A percentile compares a stretch with the other conserved stretches of the same genome.
phyloP scores from a whole-genome alignment of 495 filamentous ascomycete genomes.

The Lophiostoma macrostomum region DNA sequence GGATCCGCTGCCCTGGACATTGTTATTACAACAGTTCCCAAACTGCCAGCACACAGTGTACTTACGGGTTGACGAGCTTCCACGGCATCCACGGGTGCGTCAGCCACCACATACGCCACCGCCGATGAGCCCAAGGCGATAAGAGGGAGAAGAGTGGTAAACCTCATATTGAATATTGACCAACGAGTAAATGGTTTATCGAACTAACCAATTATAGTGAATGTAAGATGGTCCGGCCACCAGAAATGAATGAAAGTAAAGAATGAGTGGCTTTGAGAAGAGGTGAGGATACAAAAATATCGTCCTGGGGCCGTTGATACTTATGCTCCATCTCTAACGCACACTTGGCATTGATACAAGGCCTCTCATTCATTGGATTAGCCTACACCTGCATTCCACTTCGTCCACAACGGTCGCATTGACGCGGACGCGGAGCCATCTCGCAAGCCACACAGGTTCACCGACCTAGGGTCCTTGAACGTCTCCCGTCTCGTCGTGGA shows the following conservation, averaged over 20 bases:
- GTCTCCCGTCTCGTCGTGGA: no score
- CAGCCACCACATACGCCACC: conserved; percentile 18
- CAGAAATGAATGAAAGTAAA: conserved; percentile 18
- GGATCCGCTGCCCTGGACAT: conserved; percentile 7
- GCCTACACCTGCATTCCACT: no score
- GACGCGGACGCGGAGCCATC: conserved; percentile 8
- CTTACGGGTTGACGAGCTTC: conserved; percentile 18
- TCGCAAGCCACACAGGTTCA: no score
- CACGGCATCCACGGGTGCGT: conserved; percentile 8
- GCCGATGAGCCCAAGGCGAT: conserved; percentile 15
- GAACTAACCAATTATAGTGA: conserved; percentile 1
- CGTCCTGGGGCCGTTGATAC: no score
- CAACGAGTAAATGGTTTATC: background rate
- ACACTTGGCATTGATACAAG: no score
- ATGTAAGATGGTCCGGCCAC: conserved; percentile 19
- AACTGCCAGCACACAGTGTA: background rate
- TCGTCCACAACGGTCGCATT: no score
- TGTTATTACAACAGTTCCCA: background rate
- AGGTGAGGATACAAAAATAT: background rate
- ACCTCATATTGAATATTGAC: conserved; percentile 19
- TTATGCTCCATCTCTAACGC: no score
- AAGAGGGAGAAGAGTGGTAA: conserved; percentile 9
- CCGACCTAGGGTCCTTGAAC: no score
- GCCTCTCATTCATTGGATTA: no score
- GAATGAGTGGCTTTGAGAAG: conserved; percentile 9